Percentiles rank a stretch among this genome's conserved stretches.
phyloP scores from a whole-genome alignment of 2,329 filamentous ascomycete genomes.

The Penicillium sp. region DNA sequence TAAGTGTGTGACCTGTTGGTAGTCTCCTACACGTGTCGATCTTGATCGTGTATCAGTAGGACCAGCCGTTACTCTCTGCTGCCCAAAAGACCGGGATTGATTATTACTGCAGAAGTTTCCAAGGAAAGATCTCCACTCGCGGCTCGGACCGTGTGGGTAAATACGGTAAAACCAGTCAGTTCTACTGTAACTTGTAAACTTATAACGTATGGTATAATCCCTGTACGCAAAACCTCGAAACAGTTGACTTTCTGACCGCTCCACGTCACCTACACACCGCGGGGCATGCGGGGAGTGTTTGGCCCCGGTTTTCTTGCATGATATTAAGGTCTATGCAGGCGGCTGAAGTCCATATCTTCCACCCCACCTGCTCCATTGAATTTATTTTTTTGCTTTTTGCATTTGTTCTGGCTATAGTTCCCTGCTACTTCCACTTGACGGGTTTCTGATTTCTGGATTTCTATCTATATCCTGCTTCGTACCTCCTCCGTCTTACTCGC shows the following conservation, averaged over 20 bases:
- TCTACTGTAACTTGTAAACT: background rate
- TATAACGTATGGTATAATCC: background rate
- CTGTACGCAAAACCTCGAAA: slow-evolving; percentile 17
- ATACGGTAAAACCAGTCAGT: background rate
- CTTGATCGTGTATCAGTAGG: slow-evolving; percentile 9
- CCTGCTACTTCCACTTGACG: background rate
- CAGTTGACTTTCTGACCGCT: slow-evolving; percentile 30
- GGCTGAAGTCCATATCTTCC: slow-evolving; percentile 18
- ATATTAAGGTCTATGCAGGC: slow-evolving; percentile 23
- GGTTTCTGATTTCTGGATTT: background rate
- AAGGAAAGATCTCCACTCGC: slow-evolving; percentile 22
- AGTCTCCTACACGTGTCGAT: slow-evolving; percentile 7
- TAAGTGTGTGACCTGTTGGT: background rate
- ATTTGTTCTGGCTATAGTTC: background rate
- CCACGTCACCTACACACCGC: slow-evolving; percentile 33
- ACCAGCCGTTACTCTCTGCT: slow-evolving; percentile 25
- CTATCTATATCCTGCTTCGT: background rate
- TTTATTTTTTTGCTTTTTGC: slow-evolving; percentile 2
- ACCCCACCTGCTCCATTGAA: slow-evolving; percentile 22
- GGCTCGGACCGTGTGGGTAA: slow-evolving; percentile 8
- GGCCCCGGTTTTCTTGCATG: slow-evolving; percentile 17
- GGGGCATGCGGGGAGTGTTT: slow-evolving; percentile 20
- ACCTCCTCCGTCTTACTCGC: background rate
- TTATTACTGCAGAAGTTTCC: background rate
- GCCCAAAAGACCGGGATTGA: slow-evolving; percentile 29